These are phyloP conservation scores for Pseudocohnilembus persalinus DNA, from an alignment of 169 alveolate species.

Conservation along the genomic window DNA sequence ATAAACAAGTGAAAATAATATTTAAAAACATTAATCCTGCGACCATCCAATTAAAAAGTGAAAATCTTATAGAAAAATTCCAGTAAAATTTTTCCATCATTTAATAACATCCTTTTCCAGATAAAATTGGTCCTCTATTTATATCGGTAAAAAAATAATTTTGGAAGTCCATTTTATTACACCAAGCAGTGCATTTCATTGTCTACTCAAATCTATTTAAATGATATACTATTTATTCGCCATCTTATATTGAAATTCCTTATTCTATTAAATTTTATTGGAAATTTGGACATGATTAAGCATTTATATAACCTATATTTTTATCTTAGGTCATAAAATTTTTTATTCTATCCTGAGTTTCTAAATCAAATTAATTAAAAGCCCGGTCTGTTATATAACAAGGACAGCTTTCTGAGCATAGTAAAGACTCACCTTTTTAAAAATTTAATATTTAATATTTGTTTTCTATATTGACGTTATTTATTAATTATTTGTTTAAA, in stretches of 20 bases:
- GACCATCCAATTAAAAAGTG: not conserved
- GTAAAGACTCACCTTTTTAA: too few relatives aligned
- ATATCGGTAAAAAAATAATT: not conserved
- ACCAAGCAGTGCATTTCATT: not conserved
- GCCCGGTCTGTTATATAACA: not conserved
- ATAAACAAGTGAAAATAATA: not conserved
- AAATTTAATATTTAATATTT: too few relatives aligned
- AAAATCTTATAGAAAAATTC: not conserved
- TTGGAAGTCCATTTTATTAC: not conserved
- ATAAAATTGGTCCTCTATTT: not conserved
- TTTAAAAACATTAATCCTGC: not conserved
- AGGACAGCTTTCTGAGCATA: not conserved
- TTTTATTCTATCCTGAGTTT: not conserved
- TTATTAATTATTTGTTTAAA: too few relatives aligned
- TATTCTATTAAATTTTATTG: not conserved
- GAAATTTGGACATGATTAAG: not conserved
- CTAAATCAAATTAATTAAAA: not conserved
- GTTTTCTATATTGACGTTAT: too few relatives aligned
- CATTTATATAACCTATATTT: not conserved
- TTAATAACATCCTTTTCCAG: not conserved
- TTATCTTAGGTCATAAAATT: not conserved
- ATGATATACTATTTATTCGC: not conserved
- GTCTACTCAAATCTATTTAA: not conserved
- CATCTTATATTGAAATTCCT: not conserved
- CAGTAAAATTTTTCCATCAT: not conserved